phyloP scores from a whole-genome alignment of 305 asterid species.

The Solanum aculeatissimum region DNA sequence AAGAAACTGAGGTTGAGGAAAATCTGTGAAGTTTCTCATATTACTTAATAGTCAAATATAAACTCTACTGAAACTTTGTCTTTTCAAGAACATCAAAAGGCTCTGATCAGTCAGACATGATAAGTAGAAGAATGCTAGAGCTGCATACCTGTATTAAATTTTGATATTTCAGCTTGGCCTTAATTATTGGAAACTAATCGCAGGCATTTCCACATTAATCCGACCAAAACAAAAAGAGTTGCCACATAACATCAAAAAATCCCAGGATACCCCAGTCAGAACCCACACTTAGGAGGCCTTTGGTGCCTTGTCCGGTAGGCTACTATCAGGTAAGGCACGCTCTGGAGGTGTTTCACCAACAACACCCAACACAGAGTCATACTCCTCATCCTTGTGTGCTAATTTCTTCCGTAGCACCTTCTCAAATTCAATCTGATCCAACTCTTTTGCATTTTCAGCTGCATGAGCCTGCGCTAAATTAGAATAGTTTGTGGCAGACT shows the following conservation, averaged over 20 bases:
- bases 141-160: conserved; percentile 33
- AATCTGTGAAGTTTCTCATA: not conserved
- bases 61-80: not conserved
- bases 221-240: conserved; percentile 5
- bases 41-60: not conserved
- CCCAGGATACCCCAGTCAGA: not conserved
- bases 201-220: conserved; percentile 18
- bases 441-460: conserved; percentile 74
- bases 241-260: not conserved
- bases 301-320: conserved; percentile 32
- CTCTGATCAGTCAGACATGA: not conserved
- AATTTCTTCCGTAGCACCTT: conserved; percentile 70
- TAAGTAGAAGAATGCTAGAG: not conserved
- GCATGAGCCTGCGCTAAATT: conserved; percentile 73
- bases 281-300: conserved; percentile 30
- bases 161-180: conserved; percentile 30
- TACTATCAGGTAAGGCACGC: conserved; percentile 30
- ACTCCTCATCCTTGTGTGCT: conserved; percentile 37
- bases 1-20: not conserved
- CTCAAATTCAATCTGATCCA: conserved; percentile 66
- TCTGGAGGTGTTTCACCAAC: conserved; percentile 45
- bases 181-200: conserved; percentile 38
- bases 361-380: conserved; percentile 42
- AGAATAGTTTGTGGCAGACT: conserved; percentile 73
- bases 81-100: not conserved